Base-by-base conservation (phyloP, 2,329 filamentous ascomycete species). In the Myriangium duriaei region DNA sequence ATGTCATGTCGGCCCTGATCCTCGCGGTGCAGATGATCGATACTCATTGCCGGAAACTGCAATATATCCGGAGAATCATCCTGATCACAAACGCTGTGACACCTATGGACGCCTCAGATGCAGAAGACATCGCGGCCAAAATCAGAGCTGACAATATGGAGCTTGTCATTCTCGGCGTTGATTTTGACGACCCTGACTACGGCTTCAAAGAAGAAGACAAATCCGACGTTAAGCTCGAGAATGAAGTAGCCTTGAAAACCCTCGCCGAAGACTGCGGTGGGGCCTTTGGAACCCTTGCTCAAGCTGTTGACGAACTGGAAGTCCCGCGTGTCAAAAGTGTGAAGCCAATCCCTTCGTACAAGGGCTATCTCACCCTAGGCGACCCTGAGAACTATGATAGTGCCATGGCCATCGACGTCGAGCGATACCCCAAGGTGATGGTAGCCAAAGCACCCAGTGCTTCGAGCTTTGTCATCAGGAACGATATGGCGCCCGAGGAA, bases 141-240 rank as follows among this genome's bases (percentile, higher is more conserved):
- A 73, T 95, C 32, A 83, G 83, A 45, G 71, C 79, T 6, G 73
- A 80, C 26, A 72, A 71, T 3, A 91, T 96, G 42, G 75, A 91
- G 45, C 65, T 98, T 30, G 70, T 79, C 2, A 64, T 96, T 9
- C 62, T 96, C 38, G 91, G 91, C 11, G 74, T 93, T 12, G 91
- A 98, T 56, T 96, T 98, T 58, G 86, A 98, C 54, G 86, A 95
- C 55, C 56, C 74, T 1, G 86, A 93, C 2, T 94, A 80, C 53
- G 87, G 87, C 30, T 82, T 84, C 54, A 93, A 93, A 57, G 88
- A 96, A 61, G 86, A 95, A 56, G 74, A 81, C 46, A 98, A 98
- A 55, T 63, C 78, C 12, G 47, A 56, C 0, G 55, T 59, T 36
- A 96, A 96, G 68, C 63, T 61, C n/a, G 60, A 69, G 32, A 95